phyloP scores from a whole-genome alignment of 768 basidiomycete species.

The Rhizopogon roseolus region DNA sequence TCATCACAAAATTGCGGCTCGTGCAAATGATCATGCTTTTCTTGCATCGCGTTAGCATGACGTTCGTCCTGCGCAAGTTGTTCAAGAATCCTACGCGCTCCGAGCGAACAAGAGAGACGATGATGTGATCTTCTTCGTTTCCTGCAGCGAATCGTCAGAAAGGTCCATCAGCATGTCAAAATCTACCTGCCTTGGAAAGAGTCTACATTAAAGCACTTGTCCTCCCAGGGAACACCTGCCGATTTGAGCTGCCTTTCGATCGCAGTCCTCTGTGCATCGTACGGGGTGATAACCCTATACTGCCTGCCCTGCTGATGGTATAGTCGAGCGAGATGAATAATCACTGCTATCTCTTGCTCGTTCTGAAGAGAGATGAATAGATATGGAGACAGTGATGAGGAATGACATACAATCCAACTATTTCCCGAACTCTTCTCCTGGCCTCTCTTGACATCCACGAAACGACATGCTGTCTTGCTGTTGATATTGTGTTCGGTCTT shows the following conservation, averaged over 20 bases:
- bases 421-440: conserved; percentile 18
- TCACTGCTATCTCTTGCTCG: conserved; percentile 42
- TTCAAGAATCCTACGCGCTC: conserved; percentile 57
- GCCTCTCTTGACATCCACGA: conserved; percentile 36
- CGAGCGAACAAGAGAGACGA: conserved; percentile 66
- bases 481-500: conserved; percentile 46
- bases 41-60: conserved; percentile 80
- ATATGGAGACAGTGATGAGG: background rate
- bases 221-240: conserved; percentile 45
- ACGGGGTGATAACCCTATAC: conserved; percentile 74
- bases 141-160: conserved; percentile 37
- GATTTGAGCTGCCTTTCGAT: conserved; percentile 54
- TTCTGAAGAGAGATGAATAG: conserved; percentile 41
- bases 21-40: conserved; percentile 69
- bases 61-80: conserved; percentile 67
- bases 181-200: conserved; percentile 65
- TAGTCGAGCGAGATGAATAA: conserved; percentile 48
- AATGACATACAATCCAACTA: conserved; percentile 24
- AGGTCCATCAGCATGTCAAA: background rate
- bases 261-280: conserved; percentile 59
- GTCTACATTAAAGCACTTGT: conserved; percentile 75
- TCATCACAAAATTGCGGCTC: conserved; percentile 28
- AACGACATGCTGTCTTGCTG: conserved; percentile 27
- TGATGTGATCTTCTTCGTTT: conserved; percentile 74
- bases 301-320: conserved; percentile 40